Conservation (phyloP, 345 rosid species). For the Eucalyptus urophylla region DNA sequence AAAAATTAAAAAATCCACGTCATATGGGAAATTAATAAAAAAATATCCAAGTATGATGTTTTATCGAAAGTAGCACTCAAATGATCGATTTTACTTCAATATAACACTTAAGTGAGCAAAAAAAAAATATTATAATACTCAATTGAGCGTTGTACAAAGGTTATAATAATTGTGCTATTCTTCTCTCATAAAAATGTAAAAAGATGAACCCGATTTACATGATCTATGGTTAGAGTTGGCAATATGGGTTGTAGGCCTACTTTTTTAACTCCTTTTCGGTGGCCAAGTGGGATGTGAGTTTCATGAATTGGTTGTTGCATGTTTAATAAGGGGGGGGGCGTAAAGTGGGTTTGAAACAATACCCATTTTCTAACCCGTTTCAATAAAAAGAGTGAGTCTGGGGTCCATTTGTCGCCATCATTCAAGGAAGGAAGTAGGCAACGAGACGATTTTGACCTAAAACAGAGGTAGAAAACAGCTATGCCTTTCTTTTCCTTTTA, state of each 20-base stretch:
- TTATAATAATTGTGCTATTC: too few relatives aligned
- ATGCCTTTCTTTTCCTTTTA: not conserved
- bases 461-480: too few relatives aligned
- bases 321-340: not conserved
- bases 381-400: not conserved
- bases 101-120: accelerated
- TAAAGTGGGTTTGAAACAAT: not conserved
- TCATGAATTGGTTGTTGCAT: not conserved
- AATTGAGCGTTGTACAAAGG: accelerated
- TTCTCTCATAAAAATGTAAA: too few relatives aligned
- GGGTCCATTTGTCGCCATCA: not conserved
- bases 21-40: too few relatives aligned
- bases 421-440: not conserved
- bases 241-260: not conserved
- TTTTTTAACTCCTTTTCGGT: not conserved
- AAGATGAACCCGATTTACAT: not conserved
- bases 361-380: not conserved
- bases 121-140: too few relatives aligned
- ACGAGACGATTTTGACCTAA: not conserved
- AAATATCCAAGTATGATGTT: accelerated
- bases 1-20: too few relatives aligned
- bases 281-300: not conserved
- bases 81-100: too few relatives aligned
- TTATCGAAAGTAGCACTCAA: too few relatives aligned
- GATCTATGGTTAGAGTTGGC: not conserved